Evolutionary conservation across 805 yeast genomes (phyloP).

Genomic region (Priceomyces carsonii): DNA sequence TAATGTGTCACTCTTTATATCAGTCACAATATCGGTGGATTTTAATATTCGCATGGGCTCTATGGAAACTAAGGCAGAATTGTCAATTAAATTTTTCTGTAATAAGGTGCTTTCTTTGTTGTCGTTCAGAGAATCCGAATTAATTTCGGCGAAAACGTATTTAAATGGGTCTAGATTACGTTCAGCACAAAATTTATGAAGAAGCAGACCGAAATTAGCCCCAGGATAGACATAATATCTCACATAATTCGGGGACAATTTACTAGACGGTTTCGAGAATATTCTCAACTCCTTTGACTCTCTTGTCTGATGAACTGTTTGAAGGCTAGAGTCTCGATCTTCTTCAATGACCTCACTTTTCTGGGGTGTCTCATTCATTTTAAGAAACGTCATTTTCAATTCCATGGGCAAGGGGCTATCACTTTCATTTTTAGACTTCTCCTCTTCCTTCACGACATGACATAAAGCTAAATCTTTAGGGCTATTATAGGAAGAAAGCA

Average conservation of each 20-base stretch:
- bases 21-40: constrained; percentile 12
- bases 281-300: constrained; percentile 5
- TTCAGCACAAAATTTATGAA: constrained; percentile 28
- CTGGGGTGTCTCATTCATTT: background rate
- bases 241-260: constrained; percentile 1
- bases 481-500: constrained; percentile 69
- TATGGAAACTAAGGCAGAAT: constrained; percentile 2
- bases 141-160: constrained; percentile 25
- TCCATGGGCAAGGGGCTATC: constrained; percentile 57
- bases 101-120: constrained; percentile 5
- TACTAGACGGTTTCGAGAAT: constrained; percentile 1
- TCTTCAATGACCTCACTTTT: constrained; percentile 1
- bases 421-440: constrained; percentile 47
- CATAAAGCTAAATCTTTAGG: constrained; percentile 79
- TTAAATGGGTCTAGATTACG: constrained; percentile 26
- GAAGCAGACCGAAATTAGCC: constrained; percentile 21
- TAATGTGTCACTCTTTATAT: constrained; percentile 15
- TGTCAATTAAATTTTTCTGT: constrained; percentile 5
- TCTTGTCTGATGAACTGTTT: constrained; percentile 1
- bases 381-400: constrained; percentile 25
- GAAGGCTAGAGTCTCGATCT: background rate
- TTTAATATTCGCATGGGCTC: constrained; percentile 7
- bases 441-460: constrained; percentile 47
- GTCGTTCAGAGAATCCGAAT: constrained; percentile 4
- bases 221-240: constrained; percentile 2